phyloP scores from a whole-genome alignment of 2,329 filamentous ascomycete genomes.

The Macrophomina pseudophaseolina region DNA sequence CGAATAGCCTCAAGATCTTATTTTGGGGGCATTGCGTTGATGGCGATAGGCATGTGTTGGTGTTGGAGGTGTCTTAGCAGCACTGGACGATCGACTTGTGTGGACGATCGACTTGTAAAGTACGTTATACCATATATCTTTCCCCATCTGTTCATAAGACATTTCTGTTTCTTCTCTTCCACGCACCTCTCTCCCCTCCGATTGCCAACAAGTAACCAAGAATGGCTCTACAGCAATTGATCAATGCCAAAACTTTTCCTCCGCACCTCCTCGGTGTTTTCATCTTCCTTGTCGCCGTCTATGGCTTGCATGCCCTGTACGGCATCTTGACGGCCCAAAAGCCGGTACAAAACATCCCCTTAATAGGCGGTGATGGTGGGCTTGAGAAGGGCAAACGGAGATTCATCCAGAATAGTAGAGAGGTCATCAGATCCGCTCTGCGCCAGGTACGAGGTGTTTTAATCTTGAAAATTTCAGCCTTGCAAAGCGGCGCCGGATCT shows the following conservation, averaged over 20 bases:
- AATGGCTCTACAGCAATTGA: background rate
- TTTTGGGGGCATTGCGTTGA: too few species aligned
- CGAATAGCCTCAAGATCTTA: too few species aligned
- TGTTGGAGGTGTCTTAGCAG: too few species aligned
- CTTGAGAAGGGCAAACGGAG: background rate
- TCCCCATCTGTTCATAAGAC: too few species aligned
- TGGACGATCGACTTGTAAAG: too few species aligned
- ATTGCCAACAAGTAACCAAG: background rate
- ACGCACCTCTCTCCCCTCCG: too few species aligned
- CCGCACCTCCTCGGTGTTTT: background rate
- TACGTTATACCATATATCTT: too few species aligned
- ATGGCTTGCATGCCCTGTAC: background rate
- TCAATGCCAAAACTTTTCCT: background rate
- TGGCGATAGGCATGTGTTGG: too few species aligned
- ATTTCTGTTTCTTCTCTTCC: too few species aligned
- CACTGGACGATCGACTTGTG: too few species aligned
- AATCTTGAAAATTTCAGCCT: too few species aligned
- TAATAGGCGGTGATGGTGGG: background rate
- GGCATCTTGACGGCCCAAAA: background rate
- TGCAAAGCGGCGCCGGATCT: background rate
- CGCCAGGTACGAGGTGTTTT: background rate
- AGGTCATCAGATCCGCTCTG: background rate
- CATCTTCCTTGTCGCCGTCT: background rate
- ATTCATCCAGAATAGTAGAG: background rate
- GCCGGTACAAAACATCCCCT: background rate